Evolutionary conservation across 1,284 basidiomycete species (phyloP), one percentile per base, ranked within the genome.

Genomic region (Pyrrhoderma lamaoense): DNA sequence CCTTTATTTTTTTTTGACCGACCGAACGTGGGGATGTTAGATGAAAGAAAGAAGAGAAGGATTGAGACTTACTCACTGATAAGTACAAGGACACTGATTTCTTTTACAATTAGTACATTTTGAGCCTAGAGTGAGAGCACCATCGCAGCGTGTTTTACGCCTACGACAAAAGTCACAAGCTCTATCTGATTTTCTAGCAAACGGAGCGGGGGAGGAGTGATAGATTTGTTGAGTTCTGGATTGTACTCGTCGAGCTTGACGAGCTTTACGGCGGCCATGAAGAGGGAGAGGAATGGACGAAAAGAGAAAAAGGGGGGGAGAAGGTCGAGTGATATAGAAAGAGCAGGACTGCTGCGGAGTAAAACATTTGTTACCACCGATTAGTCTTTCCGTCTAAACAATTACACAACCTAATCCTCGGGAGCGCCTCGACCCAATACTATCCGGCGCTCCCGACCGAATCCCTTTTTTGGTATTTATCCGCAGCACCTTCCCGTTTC

Each of bases 71-170:
- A 84, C 27, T 31, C 27, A 31, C 78, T 89, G 61, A 63, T 89
- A 92, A 23, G 85, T 88, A 62, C 88, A 91, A 2, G 73, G 67
- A 55, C 80, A 76, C 54, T 75, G 70, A 58, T 75, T 74, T 57
- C 83, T 79, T 31, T 72, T 60, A 67, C 89, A 92, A 62, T 85
- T 88, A 39, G 85, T 79, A 65, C 89, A 93, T 25, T 77, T 61
- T 53, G 77, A 76, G 57, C 76, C 71, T 11, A 65, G 64, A 72
- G 75, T 78, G 60, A 68, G 73, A 8, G 81, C 75, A 8, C 84
- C 84, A 62, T 87, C 83, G 59, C 85, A 87, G 60, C 76, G 79
- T 23, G 79, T 81, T 65, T 86, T 86, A 47, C 79, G 71, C 38
- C 76, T 71, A 8, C 84, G 71, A 62, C 84, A 86, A 43, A 73